Conservation (phyloP, 1,284 basidiomycete species). For the Macrocybe sp. region DNA sequence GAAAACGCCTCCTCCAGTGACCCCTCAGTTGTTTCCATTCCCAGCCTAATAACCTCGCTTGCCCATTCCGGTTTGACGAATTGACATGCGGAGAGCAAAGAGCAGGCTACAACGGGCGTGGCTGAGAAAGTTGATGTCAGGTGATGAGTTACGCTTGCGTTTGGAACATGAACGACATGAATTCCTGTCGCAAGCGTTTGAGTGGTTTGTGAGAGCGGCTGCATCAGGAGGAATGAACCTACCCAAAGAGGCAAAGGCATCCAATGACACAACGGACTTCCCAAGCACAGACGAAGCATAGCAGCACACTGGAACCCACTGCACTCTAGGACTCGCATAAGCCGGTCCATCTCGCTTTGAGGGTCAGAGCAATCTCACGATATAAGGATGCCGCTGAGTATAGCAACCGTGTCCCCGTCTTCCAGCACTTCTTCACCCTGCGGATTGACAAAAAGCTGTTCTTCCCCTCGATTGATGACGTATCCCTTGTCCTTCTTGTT, state of each 20-base stretch:
- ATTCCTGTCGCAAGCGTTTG: constrained; percentile 37
- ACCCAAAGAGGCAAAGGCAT: constrained; percentile 55
- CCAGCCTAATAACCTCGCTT: constrained; percentile 46
- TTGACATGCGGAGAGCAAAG: constrained; percentile 48
- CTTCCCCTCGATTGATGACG: constrained; percentile 29
- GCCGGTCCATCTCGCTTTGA: constrained; percentile 4
- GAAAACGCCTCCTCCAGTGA: constrained; percentile 45
- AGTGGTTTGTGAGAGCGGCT: constrained; percentile 1
- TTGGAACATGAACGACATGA: constrained; percentile 39
- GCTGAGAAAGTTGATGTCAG: constrained; percentile 44
- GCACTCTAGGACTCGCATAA: constrained; percentile 30
- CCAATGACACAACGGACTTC: constrained; percentile 21
- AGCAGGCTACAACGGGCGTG: constrained; percentile 44
- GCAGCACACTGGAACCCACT: constrained; percentile 50
- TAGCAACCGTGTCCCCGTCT: constrained; percentile 45
- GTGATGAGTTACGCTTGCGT: constrained; percentile 53
- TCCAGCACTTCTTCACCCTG: constrained; percentile 30
- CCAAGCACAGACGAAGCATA: constrained; percentile 31
- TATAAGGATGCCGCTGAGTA: constrained; percentile 39
- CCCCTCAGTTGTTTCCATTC: constrained; percentile 27
- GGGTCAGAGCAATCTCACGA: constrained; percentile 30
- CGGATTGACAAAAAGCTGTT: constrained; percentile 23
- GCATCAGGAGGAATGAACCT: constrained; percentile 10
- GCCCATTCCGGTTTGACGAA: constrained; percentile 66
- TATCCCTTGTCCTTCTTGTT: constrained; percentile 43